Base-by-base conservation (phyloP, 805 yeast species). In the Komagataella ulmi region DNA sequence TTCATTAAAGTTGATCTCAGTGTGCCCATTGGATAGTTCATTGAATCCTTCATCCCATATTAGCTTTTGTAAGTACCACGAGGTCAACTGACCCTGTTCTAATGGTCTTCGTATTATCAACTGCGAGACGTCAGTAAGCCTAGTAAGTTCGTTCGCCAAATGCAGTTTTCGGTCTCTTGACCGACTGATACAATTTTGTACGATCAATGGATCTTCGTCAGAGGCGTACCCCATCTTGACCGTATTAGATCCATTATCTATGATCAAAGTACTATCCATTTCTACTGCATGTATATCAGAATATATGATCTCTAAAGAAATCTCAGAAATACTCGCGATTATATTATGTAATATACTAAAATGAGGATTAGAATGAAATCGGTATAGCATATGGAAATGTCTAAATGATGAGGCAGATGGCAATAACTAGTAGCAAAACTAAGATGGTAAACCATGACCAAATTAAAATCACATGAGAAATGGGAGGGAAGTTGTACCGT, bases 221-320 rank as follows among this genome's bases (percentile, higher is more conserved):
- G 60, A 60, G 1, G 77, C 66, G 45, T 63, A 65, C 0, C 89
- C 91, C 45, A 77, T 72, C 61, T 91, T 91, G 51, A 93, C 75
- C 54, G 79, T 79, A 61, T 86, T 86, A 0, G 96, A 82, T 1
- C 99, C 99, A 71, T 93, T 93, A 60, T 93, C 99, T 14, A 93
- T 67, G 3, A 93, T 79, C 24, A 91, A 56, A 5, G 66, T 67
- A 30, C 40, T 30, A 30, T 14, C 40, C 40, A 30, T 30, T 10
- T 14, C 40, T 5, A 14, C 40, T 10, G 40, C 40, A 10, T 30
- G 14, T 30, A 30, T 30, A 3, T 30, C 3, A 6, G 6, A 21
- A 21, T 21, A 21, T 21, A 21, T 21, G 23, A 21, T 21, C 23
- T 21, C 6, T 5, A 6, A 21, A 6, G 23, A 21, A 19, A 21